A percentile compares a stretch with the other conserved stretches of the same genome.
phyloP scores from a whole-genome alignment of 768 basidiomycete species.

The Boletus subcaerulescens region DNA sequence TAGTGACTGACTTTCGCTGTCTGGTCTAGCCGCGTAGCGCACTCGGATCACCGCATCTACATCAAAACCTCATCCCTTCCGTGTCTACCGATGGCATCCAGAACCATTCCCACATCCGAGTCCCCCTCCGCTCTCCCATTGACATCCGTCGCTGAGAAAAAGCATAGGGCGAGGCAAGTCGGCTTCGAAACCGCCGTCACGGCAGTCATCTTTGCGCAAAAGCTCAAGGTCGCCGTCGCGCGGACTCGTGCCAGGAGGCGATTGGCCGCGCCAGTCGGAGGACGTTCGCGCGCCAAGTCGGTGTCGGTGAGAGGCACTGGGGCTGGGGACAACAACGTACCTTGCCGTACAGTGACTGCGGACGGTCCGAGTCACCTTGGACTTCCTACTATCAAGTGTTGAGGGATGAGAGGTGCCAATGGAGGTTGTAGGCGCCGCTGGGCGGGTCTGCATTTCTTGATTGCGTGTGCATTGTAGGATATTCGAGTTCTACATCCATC shows the following conservation, averaged over 20 bases:
- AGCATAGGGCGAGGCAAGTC: constrained; percentile 9
- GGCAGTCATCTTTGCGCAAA: constrained; percentile 21
- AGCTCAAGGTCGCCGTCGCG: constrained; percentile 19
- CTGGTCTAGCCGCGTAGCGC: neutral
- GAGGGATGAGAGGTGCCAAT: neutral
- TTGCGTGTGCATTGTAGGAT: neutral
- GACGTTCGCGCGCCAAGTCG: constrained; percentile 5
- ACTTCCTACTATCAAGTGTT: neutral
- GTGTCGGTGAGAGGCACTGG: neutral
- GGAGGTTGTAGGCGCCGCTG: neutral
- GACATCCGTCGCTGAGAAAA: neutral
- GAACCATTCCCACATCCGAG: neutral
- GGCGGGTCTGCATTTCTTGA: neutral
- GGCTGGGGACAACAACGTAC: neutral
- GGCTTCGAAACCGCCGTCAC: constrained; percentile 24
- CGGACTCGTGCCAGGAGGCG: constrained; percentile 1
- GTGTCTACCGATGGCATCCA: too few relatives aligned
- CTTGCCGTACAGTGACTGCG: neutral
- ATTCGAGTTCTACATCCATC: neutral
- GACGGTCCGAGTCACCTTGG: neutral
- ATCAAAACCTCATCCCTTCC: too few relatives aligned
- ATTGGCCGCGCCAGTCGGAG: neutral
- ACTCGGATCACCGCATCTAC: too few relatives aligned
- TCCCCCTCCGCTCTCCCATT: neutral
- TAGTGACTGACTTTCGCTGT: neutral